phyloP scores from a whole-genome alignment of 441 rosid species.

The Codiaeum variegatum region DNA sequence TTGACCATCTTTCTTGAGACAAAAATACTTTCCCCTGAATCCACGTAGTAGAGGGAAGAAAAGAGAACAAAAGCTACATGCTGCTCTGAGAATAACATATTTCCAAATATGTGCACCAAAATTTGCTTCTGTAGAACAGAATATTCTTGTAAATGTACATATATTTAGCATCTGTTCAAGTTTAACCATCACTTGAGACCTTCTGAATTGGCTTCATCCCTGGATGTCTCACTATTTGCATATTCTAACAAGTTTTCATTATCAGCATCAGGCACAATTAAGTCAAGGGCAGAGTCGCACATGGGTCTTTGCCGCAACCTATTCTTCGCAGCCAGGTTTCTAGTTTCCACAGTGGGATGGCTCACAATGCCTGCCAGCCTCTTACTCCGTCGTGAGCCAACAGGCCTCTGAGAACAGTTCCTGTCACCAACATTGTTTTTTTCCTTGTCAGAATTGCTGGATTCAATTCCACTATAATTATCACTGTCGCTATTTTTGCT shows the following conservation, averaged over 20 bases:
- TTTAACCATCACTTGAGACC: conserved; percentile 20
- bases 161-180: background rate
- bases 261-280: conserved; percentile 38
- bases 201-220: conserved; percentile 23
- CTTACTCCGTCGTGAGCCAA: conserved; percentile 31
- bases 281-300: conserved; percentile 48
- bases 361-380: conserved; percentile 34
- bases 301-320: conserved; percentile 57
- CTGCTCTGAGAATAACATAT: background rate
- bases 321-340: conserved; percentile 36
- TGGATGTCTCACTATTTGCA: conserved; percentile 7
- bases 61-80: background rate
- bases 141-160: background rate
- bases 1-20: background rate
- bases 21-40: too few species aligned
- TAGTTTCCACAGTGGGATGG: conserved; percentile 29
- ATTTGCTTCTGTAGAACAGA: conserved; percentile 17
- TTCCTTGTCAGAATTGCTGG: conserved; percentile 21
- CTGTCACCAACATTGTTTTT: conserved; percentile 13
- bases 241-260: conserved; percentile 27
- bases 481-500: conserved; percentile 9
- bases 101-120: conserved; percentile 8
- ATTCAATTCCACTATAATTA: conserved; percentile 18
- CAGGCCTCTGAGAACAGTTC: conserved; percentile 22
- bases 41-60: background rate